Base-by-base conservation (phyloP, 768 basidiomycete genomes). In the Tulasnella sp. region DNA sequence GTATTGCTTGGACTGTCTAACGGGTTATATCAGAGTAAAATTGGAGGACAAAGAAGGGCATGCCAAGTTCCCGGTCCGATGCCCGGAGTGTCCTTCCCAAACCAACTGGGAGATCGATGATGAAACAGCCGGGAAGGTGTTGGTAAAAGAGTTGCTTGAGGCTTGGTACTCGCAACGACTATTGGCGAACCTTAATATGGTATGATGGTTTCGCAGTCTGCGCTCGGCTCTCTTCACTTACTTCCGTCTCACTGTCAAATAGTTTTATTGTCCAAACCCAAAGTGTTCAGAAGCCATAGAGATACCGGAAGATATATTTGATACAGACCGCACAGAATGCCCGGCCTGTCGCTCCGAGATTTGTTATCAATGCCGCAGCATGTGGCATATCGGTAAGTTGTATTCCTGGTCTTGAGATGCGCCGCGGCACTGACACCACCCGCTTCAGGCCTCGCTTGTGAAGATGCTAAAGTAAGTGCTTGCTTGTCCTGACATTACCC, bases 231-330 rank as follows among this genome's bases (percentile, higher is more conserved):
- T 67, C 38, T n/a, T 75, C 64, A 22, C 25, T 45, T 45, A 19
- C 45, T 19, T 45, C 22, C 17, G 17, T 6, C 22, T 45, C 42
- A 14, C 42, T 45, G 12, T 45, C 19, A 17, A 45, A 17, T n/a
- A 76, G 75, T 37, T 67, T 22, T 76, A 76, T 29, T 76, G 75
- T 39, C 75, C 75, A 25, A 76, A 76, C 40, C 75, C 64, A n/a
- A 70, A 67, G 40, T 76, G 75, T 42, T 76, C 75, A n/a, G 49
- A 34, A 17, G 58, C 67, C 25, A 68, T 76, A 0, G 58, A 68
- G 17, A 54, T 25, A 31, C 31, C 36, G 39, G 75, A 68, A 15
- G 37, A 25, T 58, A 52, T 70, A 6, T 64, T 40, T 2, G 75
- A 69, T 15, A n/a, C 70, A 12, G 40, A 38, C 14, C 75, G 70